Conservation (phyloP, 306 rosid genomes). For the Ochetophila trinervis region DNA sequence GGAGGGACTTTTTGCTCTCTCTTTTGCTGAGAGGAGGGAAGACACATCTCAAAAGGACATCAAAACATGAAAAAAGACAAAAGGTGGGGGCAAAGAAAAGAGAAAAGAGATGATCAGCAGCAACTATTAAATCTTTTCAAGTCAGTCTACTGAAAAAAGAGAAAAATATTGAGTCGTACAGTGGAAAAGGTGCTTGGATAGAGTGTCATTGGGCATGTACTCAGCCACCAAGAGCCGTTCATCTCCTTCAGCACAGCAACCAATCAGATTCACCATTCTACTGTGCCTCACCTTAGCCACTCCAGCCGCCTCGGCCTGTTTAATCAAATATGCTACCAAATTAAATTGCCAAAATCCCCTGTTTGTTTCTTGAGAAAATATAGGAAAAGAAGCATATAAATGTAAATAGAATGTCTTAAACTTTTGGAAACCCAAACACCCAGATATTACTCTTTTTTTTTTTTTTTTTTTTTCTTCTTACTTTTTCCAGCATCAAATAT, state of each 20-base stretch:
- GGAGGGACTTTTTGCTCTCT: too few species aligned
- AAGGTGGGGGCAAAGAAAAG: not conserved
- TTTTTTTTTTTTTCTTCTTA: too few species aligned
- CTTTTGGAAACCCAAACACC: too few species aligned
- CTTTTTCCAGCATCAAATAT: too few species aligned
- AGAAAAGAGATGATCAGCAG: not conserved
- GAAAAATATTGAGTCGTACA: conserved; percentile 40
- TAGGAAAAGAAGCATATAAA: too few species aligned
- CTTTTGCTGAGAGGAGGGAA: not conserved
- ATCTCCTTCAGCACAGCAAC: conserved; percentile 80
- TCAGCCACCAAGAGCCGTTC: conserved; percentile 84
- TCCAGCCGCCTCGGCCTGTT: conserved; percentile 75
- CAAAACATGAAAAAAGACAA: not conserved
- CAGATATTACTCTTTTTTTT: too few species aligned
- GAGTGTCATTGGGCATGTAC: conserved; percentile 75
- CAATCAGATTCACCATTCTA: conserved; percentile 74
- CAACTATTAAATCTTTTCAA: conserved; percentile 7
- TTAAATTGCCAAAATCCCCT: too few species aligned
- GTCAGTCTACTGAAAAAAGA: conserved; percentile 8
- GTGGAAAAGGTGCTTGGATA: conserved; percentile 82
- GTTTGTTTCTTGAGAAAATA: too few species aligned
- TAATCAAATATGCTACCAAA: too few species aligned
- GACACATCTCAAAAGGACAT: not conserved
- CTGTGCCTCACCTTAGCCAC: conserved; percentile 81
- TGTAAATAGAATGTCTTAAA: too few species aligned